Conservation (phyloP, 176 grass and related monocot genomes). For the Bolboschoenus planiculmis region DNA sequence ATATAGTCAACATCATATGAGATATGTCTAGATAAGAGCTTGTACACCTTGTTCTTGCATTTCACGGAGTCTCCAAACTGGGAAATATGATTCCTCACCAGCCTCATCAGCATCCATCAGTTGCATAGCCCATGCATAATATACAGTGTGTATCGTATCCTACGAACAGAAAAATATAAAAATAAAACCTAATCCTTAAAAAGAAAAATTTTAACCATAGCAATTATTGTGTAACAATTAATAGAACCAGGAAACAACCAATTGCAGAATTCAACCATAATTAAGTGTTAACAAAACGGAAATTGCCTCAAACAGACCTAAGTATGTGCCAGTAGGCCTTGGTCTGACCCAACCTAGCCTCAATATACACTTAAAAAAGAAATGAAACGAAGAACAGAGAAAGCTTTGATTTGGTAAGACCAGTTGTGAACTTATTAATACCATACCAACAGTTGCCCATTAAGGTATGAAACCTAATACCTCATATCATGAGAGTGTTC, state of each 20-base stretch:
- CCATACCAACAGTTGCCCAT: neutral
- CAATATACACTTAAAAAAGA: neutral
- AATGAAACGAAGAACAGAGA: neutral
- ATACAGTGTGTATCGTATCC: constrained; percentile 79
- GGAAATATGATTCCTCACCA: constrained; percentile 68
- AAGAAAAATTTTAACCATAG: neutral
- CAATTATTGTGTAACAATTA: neutral
- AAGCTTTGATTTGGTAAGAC: neutral
- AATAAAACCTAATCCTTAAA: neutral
- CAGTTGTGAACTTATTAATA: neutral
- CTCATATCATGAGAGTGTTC: neutral
- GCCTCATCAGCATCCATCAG: constrained; percentile 68
- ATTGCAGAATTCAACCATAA: neutral
- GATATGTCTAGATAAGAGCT: constrained; percentile 67
- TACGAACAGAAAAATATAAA: constrained; percentile 26
- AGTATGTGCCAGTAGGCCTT: neutral
- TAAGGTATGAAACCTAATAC: neutral
- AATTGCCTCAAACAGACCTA: neutral
- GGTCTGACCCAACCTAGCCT: neutral
- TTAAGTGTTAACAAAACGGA: neutral
- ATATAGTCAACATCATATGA: constrained; percentile 4
- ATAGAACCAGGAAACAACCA: neutral
- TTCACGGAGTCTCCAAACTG: constrained; percentile 83
- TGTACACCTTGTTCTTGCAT: constrained; percentile 72
- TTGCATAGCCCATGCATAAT: constrained; percentile 90